Evolutionary conservation across 1,284 basidiomycete genomes (phyloP).

Genomic region (Ceratorhiza oryzae-sativae): DNA sequence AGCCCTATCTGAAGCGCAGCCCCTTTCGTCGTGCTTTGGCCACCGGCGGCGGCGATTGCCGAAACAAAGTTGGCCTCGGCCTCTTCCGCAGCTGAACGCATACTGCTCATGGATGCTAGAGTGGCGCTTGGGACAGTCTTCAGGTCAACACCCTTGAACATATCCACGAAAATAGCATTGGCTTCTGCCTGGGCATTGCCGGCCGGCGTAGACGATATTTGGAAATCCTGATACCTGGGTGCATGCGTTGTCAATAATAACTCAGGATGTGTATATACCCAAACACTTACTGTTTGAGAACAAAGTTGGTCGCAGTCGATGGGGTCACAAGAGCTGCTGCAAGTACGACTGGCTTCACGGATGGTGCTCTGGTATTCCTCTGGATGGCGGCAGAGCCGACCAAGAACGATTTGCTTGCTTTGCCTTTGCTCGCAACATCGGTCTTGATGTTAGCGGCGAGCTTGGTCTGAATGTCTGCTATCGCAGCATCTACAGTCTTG

Average conservation of each 20-base stretch:
- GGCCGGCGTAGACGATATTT: not conserved
- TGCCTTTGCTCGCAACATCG: slow-evolving; percentile 8
- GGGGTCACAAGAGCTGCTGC: not conserved
- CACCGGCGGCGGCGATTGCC: not conserved
- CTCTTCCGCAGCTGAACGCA: not conserved
- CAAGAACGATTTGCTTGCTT: not conserved
- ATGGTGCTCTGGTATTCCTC: not conserved
- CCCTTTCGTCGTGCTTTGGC: slow-evolving; percentile 44
- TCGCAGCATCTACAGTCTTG: not conserved
- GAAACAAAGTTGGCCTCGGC: not conserved
- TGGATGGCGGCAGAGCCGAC: not conserved
- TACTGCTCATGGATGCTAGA: not conserved
- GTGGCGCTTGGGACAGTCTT: not conserved
- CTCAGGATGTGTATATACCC: no score
- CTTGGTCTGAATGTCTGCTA: slow-evolving; percentile 16
- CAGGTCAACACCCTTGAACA: not conserved
- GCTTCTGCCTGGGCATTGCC: slow-evolving; percentile 12
- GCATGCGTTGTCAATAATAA: not conserved
- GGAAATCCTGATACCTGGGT: not conserved
- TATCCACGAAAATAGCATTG: not conserved
- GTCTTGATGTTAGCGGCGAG: slow-evolving; percentile 9
- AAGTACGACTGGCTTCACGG: not conserved
- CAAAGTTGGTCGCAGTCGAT: not conserved
- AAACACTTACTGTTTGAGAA: not conserved
- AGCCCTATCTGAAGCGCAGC: not conserved